Conservation (phyloP, 371 early-diverging fungal species). For the Actinomucor elegans region DNA sequence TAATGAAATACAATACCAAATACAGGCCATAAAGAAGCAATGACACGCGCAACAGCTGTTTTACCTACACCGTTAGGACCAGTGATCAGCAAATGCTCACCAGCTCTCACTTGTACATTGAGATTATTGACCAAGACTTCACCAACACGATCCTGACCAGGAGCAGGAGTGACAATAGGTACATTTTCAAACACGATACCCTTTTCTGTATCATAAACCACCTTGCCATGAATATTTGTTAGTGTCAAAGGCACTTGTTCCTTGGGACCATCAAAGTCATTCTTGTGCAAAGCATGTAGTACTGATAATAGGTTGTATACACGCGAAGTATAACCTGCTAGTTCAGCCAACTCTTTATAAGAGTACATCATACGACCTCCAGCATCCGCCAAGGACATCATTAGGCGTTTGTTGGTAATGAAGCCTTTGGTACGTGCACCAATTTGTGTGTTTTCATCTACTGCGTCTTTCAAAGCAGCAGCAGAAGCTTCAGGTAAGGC, state of each 20-base stretch:
- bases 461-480: slow-evolving; percentile 19
- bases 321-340: slow-evolving; percentile 85
- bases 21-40: slow-evolving; percentile 88
- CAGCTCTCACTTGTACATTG: slow-evolving; percentile 60
- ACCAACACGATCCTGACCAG: slow-evolving; percentile 61
- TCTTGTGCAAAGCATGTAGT: slow-evolving; percentile 58
- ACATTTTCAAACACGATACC: slow-evolving; percentile 64
- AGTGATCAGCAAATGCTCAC: slow-evolving; percentile 70
- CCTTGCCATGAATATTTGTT: slow-evolving; percentile 53
- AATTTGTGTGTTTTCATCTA: slow-evolving; percentile 41
- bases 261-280: slow-evolving; percentile 41
- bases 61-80: slow-evolving; percentile 88
- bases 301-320: slow-evolving; percentile 77
- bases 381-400: slow-evolving; percentile 87
- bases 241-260: slow-evolving; percentile 35
- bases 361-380: slow-evolving; percentile 92
- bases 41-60: slow-evolving; percentile 77
- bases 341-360: slow-evolving; percentile 83
- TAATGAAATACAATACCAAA: slow-evolving; percentile 44
- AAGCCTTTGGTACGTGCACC: slow-evolving; percentile 81
- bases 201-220: slow-evolving; percentile 32
- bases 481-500: neutral
- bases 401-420: slow-evolving; percentile 85
- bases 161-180: slow-evolving; percentile 69
- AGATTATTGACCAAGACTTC: slow-evolving; percentile 65